A percentile compares a stretch with the other conserved stretches of the same genome.
These are phyloP conservation scores for Pogostemon cablin DNA, from an alignment of 257 asterid genomes.

Conservation along the genomic window DNA sequence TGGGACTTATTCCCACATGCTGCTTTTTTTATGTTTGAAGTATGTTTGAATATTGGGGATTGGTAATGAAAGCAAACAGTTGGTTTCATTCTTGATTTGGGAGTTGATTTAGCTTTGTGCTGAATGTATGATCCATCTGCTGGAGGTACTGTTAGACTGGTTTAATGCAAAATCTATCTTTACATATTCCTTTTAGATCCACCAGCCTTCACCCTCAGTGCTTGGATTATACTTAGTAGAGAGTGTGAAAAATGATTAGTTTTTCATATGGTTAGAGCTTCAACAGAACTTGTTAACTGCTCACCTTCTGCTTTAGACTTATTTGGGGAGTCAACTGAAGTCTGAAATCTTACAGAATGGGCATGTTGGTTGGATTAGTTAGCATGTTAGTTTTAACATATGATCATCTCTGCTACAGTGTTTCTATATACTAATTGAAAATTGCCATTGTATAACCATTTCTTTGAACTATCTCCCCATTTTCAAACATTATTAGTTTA, in stretches of 20 bases:
- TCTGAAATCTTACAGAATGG: too few relatives aligned
- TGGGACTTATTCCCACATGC: neutral
- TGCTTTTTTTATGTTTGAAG: neutral
- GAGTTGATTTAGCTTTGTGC: conserved; percentile 16
- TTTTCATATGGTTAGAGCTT: too few relatives aligned
- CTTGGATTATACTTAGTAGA: neutral
- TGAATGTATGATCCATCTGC: neutral
- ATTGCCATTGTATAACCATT: neutral
- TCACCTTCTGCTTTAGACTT: too few relatives aligned
- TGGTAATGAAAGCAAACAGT: neutral
- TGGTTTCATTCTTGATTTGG: conserved; percentile 19
- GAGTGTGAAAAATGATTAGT: too few relatives aligned
- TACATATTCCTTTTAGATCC: neutral
- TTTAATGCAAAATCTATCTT: neutral
- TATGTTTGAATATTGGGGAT: neutral
- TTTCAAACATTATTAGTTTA: conserved; percentile 1
- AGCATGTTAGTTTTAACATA: too few relatives aligned
- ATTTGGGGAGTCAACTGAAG: too few relatives aligned
- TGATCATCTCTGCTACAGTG: too few relatives aligned
- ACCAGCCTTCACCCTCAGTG: neutral
- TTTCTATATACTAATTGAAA: too few relatives aligned
- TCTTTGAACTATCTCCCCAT: conserved; percentile 15
- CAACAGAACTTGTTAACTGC: too few relatives aligned
- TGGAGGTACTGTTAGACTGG: neutral
- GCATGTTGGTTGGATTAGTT: too few relatives aligned